These are phyloP conservation scores for Trichoderma pleuroti DNA, from an alignment of 2,329 filamentous ascomycete species.

Conservation along the genomic window DNA sequence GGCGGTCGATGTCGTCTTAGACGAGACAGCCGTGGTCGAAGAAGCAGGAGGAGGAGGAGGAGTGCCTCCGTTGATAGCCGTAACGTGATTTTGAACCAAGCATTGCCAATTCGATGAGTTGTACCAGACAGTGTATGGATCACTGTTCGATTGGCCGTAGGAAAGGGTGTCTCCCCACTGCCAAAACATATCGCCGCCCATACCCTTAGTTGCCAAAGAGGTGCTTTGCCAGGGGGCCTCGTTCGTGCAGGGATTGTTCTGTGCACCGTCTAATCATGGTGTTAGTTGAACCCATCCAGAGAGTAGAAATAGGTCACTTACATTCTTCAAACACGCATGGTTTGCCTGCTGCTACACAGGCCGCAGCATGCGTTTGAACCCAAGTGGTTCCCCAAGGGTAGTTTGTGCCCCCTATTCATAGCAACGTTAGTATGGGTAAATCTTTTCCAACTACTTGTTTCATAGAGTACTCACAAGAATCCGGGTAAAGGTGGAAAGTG, in stretches of 20 bases:
- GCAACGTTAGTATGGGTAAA: neutral
- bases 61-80: conserved; percentile 4
- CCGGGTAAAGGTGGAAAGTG: conserved; percentile 33
- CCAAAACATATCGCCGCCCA: conserved; percentile 40
- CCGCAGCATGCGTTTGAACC: conserved; percentile 27
- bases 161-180: conserved; percentile 41
- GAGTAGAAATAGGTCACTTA: conserved; percentile 20
- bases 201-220: conserved; percentile 30
- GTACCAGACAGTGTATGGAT: conserved; percentile 46
- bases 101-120: conserved; percentile 41
- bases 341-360: conserved; percentile 29
- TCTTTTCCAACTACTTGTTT: conserved; percentile 19
- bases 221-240: conserved; percentile 49
- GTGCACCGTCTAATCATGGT: conserved; percentile 25
- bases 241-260: conserved; percentile 30
- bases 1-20: neutral
- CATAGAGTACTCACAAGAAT: conserved; percentile 26
- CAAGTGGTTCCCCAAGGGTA: conserved; percentile 22
- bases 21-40: neutral
- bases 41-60: neutral
- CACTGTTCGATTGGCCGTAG: conserved; percentile 40
- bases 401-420: conserved; percentile 19
- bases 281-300: neutral
- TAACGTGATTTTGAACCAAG: conserved; percentile 43
- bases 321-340: conserved; percentile 35